Evolutionary conservation across 2,329 filamentous ascomycete species (phyloP), one percentile per base, ranked within the genome.

Genomic region (Remersonia thermophila): DNA sequence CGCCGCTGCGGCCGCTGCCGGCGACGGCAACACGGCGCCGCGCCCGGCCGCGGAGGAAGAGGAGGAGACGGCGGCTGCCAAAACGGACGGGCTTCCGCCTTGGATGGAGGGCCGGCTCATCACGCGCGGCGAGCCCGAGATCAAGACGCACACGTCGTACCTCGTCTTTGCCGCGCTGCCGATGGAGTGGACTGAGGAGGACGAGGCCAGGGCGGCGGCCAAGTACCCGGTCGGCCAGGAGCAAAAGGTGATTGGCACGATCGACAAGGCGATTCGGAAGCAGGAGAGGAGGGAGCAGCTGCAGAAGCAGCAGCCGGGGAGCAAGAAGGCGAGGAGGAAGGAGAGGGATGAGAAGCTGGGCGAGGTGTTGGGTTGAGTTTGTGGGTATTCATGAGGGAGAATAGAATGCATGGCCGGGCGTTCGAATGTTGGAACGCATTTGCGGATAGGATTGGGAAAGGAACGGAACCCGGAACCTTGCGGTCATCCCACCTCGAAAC

Each of bases 91-190:
- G 5, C 5, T 23, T 6, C 20, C 20, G 5, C 56, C 71, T 1
- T 93, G 79, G 62, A 73, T 81, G 53, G 74, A 87, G 42, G 91
- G 91, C 1, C 73, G 75, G 18, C 53, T 96, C 28, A 70, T 85
- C 20, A 84, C 93, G 50, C 73, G 85, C 16, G 77, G 83, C 0
- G 91, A 98, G 61, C 65, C 77, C 0, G 91, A 98, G 52, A 63
- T 96, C 41, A 95, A 94, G 68, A 91, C 83, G 7, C 91, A 98
- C 59, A 98, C 91, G 0, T 91, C 83, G n/a, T 98, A 98, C 56
- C 70, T 98, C 4, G 82, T 93, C 4, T 98, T 98, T 62, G 91
- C 91, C 0, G 65, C 91, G 3, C 60, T 98, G 41, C 89, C 91
- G n/a, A 69, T 77, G 30, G 78, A 83, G 43, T 98, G 91, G 91